Conservation (phyloP, 768 basidiomycete genomes). For the Mycena vitilis region DNA sequence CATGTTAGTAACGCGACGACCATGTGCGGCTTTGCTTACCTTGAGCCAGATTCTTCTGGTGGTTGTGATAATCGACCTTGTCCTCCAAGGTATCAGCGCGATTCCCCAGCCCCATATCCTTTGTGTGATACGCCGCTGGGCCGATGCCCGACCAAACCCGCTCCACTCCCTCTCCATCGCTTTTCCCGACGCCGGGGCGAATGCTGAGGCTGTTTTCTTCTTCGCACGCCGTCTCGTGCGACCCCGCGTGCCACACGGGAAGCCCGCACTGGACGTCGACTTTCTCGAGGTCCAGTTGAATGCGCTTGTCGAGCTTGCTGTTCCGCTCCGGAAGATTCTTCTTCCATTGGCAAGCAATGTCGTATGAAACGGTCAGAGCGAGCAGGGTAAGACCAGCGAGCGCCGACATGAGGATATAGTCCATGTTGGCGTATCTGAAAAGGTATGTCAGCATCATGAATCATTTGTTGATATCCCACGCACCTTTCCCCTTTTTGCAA, state of each 20-base stretch:
- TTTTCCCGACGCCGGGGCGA: too few relatives aligned
- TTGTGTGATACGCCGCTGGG: too few relatives aligned
- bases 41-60: too few relatives aligned
- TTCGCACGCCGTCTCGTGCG: conserved; percentile 13
- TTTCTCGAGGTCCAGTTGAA: neutral
- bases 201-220: too few relatives aligned
- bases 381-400: conserved; percentile 14
- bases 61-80: too few relatives aligned
- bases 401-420: conserved; percentile 37
- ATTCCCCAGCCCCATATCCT: too few relatives aligned
- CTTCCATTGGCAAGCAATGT: too few relatives aligned
- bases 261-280: conserved; percentile 12
- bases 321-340: neutral
- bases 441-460: neutral
- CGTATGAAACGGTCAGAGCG: neutral
- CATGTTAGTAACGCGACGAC: too few relatives aligned
- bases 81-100: too few relatives aligned
- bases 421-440: conserved; percentile 38
- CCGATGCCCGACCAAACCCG: too few relatives aligned
- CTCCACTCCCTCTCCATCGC: too few relatives aligned
- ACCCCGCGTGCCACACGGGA: conserved; percentile 30
- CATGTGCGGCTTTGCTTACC: too few relatives aligned
- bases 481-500: conserved; percentile 41
- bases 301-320: neutral
- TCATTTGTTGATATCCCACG: neutral